Conservation (phyloP, 2,329 filamentous ascomycete species). For the Alternaria gansuensis region DNA sequence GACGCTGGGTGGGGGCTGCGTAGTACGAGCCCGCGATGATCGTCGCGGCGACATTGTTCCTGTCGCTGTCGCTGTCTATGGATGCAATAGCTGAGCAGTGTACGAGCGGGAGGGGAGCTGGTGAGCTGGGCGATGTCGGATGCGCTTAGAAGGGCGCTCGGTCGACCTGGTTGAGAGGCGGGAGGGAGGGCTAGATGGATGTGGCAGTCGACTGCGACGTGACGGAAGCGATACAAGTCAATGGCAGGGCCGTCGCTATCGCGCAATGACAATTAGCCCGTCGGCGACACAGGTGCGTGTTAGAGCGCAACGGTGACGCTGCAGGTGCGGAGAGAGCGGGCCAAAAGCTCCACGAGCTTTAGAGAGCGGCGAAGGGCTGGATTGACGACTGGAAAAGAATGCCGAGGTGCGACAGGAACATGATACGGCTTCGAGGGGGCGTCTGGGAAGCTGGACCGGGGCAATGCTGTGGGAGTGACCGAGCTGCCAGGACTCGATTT, state of each 20-base stretch:
- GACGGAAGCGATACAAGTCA: constrained; percentile 21
- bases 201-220: constrained; percentile 18
- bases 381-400: constrained; percentile 36
- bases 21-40: constrained; percentile 87
- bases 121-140: constrained; percentile 19
- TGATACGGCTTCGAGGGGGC: constrained; percentile 34
- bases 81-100: constrained; percentile 3
- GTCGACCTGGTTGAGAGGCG: constrained; percentile 24
- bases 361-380: constrained; percentile 44
- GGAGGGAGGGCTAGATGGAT: constrained; percentile 21
- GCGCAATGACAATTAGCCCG: constrained; percentile 24
- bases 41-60: constrained; percentile 75
- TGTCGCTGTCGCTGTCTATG: constrained; percentile 14
- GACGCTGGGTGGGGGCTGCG: constrained; percentile 71
- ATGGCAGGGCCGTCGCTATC: constrained; percentile 15
- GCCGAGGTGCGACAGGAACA: constrained; percentile 37
- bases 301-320: constrained; percentile 41
- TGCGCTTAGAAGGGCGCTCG: constrained; percentile 25
- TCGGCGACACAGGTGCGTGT: constrained; percentile 28
- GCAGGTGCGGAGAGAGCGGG: constrained; percentile 49
- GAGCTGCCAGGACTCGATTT: constrained; percentile 42
- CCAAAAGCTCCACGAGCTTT: constrained; percentile 51
- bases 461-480: constrained; percentile 41
- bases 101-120: constrained; percentile 6
- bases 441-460: constrained; percentile 29